Percentiles rank a stretch among this genome's conserved stretches.
These are phyloP conservation scores for Trichoderma koningiopsis DNA, from an alignment of 2,329 filamentous ascomycete genomes.

Conservation along the genomic window DNA sequence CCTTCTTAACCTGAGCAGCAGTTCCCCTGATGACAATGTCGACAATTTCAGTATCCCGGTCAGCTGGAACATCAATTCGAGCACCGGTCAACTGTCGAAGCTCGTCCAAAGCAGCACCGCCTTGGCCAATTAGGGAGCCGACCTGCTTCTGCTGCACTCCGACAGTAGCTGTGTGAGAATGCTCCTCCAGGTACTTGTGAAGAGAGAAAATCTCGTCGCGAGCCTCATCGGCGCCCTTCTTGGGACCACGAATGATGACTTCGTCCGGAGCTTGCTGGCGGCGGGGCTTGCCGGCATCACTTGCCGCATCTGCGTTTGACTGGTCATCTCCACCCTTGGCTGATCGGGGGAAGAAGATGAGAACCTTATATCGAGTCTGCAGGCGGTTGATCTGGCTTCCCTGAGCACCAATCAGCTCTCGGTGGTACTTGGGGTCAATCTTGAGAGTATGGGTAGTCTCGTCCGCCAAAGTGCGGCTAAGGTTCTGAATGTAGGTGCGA, in stretches of 20 bases:
- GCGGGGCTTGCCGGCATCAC: constrained; percentile 66
- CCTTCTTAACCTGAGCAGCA: constrained; percentile 85
- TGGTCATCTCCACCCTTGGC: constrained; percentile 70
- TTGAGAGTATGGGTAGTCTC: constrained; percentile 86
- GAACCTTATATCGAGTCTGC: constrained; percentile 88
- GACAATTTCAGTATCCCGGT: constrained; percentile 72
- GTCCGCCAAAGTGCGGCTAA: constrained; percentile 84
- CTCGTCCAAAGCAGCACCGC: constrained; percentile 87
- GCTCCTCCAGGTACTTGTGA: constrained; percentile 86
- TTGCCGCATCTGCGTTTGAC: constrained; percentile 67
- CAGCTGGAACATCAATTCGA: constrained; percentile 87
- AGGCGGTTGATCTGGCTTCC: constrained; percentile 88
- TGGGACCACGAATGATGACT: constrained; percentile 87
- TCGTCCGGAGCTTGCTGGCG: constrained; percentile 81
- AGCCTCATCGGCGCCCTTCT: constrained; percentile 88
- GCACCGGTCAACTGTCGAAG: constrained; percentile 82
- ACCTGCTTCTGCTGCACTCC: constrained; percentile 89
- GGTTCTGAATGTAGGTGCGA: constrained; percentile 75
- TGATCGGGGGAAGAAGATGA: constrained; percentile 86
- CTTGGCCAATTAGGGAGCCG: constrained; percentile 89
- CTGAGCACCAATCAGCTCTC: constrained; percentile 87
- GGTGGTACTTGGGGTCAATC: constrained; percentile 91
- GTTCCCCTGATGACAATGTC: constrained; percentile 93
- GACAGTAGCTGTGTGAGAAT: constrained; percentile 76
- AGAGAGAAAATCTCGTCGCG: constrained; percentile 88